Base-by-base conservation (phyloP, 176 grass and related monocot species). In the Carex scoparia region DNA sequence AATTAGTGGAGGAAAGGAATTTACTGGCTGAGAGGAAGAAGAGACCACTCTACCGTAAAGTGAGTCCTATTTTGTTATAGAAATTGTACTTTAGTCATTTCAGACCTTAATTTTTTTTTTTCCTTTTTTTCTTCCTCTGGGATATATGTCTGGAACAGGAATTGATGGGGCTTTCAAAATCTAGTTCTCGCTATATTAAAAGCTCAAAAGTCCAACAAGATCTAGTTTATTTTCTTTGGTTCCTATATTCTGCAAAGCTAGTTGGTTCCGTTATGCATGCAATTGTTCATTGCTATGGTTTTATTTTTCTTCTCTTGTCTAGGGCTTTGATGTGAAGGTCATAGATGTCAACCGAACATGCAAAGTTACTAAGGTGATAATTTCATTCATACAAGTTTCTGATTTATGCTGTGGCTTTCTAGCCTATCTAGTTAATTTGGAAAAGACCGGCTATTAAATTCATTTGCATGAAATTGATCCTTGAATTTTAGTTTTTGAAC, bases 281-380 rank as follows among this genome's bases (percentile, higher is more conserved):
- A 83, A 63, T 14, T 54, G 14, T 44, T 80, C 78, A 65, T 79
- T 42, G 37, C 56, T 11, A 27, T 84, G 68, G 75, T 55, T 63
- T 12, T 58, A 35, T 72, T 75, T 51, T 51, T 10, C 7, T 46
- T 46, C 44, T 46, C 48, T 51, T 44, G 16, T 11, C 33, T 61
- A 98, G 95, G 95, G 95, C 80, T 98, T 98, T 92, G 95, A 95
- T 68, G 89, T 98, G 65, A 98, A 95, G 83, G 91, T 95, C 68
- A 98, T 98, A 42, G 84, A 98, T 5, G 93, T 98, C 85, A 95
- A 95, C 84, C 91, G 93, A 69, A 95, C 93, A 81, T 93, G 91
- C 79, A 98, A 98, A 92, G 95, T 95, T 73, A 98, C 95, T 54
- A 98, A 98, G 95, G 95, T 95, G 66, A 85, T 73, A 46, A 55